These are phyloP conservation scores for Sanguinoderma infundibulare DNA, from an alignment of 1,284 basidiomycete genomes.

Conservation along the genomic window DNA sequence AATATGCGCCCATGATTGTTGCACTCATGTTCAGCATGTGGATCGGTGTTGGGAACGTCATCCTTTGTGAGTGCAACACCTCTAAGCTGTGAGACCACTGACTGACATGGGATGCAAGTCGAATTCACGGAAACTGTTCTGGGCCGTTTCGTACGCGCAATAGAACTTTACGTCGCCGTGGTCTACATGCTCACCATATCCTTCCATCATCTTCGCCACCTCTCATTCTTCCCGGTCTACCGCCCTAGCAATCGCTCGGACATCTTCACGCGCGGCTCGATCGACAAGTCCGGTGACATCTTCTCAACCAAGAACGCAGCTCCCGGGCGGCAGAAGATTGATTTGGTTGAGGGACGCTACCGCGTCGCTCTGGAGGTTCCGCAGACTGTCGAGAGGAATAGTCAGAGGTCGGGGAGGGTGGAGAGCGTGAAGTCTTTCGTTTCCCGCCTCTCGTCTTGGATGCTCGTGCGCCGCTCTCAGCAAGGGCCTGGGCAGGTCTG, in stretches of 20 bases:
- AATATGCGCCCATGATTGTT: constrained; percentile 56
- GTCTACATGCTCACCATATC: constrained; percentile 57
- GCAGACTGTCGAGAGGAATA: constrained; percentile 17
- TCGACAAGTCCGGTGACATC: constrained; percentile 11
- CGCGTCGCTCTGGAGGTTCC: constrained; percentile 18
- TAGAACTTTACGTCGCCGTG: constrained; percentile 67
- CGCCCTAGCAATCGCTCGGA: constrained; percentile 6
- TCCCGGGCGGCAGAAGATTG: constrained; percentile 1
- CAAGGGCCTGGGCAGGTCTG: constrained; percentile 12
- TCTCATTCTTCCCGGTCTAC: constrained; percentile 21
- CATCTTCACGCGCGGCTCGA: constrained; percentile 14
- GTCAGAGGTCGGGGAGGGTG: constrained; percentile 16
- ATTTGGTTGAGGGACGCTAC: constrained; percentile 18
- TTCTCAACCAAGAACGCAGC: not conserved
- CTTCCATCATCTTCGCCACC: constrained; percentile 46
- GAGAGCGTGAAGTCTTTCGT: constrained; percentile 21
- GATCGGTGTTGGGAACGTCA: constrained; percentile 59
- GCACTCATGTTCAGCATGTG: constrained; percentile 57
- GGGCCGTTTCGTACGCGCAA: constrained; percentile 72
- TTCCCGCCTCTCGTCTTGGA: constrained; percentile 21
- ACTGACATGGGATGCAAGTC: constrained; percentile 43
- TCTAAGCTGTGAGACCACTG: not conserved
- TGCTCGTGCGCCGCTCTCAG: constrained; percentile 12
- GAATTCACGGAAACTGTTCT: constrained; percentile 69
- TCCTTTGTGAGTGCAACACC: constrained; percentile 53